Conservation (phyloP, 2,329 filamentous ascomycete species). For the Trichophyton schoenleinii region DNA sequence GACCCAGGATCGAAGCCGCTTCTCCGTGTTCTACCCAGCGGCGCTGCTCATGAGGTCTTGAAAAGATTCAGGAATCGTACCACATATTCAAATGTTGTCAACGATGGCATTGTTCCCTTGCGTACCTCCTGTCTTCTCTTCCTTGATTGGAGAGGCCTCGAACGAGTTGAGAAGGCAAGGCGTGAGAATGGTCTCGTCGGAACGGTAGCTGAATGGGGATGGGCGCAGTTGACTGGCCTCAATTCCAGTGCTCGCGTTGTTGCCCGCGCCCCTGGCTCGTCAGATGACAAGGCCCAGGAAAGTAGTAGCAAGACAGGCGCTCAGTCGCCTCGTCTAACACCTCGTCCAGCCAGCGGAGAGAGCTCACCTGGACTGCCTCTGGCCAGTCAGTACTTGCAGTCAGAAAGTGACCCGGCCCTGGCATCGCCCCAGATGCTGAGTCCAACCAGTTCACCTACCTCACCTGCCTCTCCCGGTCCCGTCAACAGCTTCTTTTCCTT, state of each 20-base stretch:
- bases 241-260: conserved; percentile 39
- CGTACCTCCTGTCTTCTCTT: conserved; percentile 94
- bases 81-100: conserved; percentile 92
- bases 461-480: conserved; percentile 34
- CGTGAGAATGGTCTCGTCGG: conserved; percentile 85
- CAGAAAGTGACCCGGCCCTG: conserved; percentile 5
- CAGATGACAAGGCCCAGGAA: conserved; percentile 6
- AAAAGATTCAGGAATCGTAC: conserved; percentile 84
- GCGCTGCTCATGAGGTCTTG: conserved; percentile 75
- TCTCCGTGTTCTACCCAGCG: conserved; percentile 76
- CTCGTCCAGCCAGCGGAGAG: conserved; percentile 1
- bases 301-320: not conserved
- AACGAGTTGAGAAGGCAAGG: conserved; percentile 84
- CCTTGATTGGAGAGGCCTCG: conserved; percentile 88
- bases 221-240: conserved; percentile 73
- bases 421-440: not conserved
- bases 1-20: conserved; percentile 80
- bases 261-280: conserved; percentile 8
- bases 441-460: conserved; percentile 4
- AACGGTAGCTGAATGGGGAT: conserved; percentile 85
- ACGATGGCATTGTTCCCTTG: conserved; percentile 90
- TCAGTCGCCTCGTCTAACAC: not conserved
- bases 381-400: conserved; percentile 14
- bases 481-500: conserved; percentile 58
- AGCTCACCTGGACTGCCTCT: conserved; percentile 7